A percentile compares a stretch with the other conserved stretches of the same genome.
Conservation (phyloP, 345 rosid species). For the Syzygium aromaticum region DNA sequence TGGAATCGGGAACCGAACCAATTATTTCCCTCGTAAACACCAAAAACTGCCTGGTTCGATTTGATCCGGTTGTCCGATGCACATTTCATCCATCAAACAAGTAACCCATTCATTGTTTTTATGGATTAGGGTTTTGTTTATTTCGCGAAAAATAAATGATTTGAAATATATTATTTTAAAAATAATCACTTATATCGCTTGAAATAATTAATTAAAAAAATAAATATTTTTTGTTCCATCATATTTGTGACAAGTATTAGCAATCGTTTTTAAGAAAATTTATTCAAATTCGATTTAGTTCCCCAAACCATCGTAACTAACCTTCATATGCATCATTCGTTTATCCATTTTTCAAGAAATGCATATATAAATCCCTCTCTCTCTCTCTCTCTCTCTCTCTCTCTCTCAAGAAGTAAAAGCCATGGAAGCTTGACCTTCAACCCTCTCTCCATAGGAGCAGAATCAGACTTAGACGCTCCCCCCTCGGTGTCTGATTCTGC, state of each 20-base stretch:
- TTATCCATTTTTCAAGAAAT: background rate
- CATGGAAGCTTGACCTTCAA: background rate
- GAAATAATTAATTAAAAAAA: no score
- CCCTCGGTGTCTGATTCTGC: background rate
- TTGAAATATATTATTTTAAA: no score
- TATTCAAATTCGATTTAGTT: background rate
- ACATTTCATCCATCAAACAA: background rate
- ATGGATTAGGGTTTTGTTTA: background rate
- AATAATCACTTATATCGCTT: no score
- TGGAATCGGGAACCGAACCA: no score
- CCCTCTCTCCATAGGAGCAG: background rate
- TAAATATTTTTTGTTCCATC: no score
- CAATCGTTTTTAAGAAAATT: no score
- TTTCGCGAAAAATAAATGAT: no score
- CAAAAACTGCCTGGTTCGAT: no score
- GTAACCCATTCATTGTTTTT: background rate
- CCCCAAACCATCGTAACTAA: background rate
- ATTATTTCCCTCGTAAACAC: no score
- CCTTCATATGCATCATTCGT: background rate
- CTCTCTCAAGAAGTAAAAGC: background rate
- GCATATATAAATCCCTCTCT: background rate
- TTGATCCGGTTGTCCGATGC: no score
- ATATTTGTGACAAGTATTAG: no score
- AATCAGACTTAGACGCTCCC: background rate
- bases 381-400: background rate